These are phyloP conservation scores for Triangularia setosa DNA, from an alignment of 2,329 filamentous ascomycete genomes.

Conservation along the genomic window DNA sequence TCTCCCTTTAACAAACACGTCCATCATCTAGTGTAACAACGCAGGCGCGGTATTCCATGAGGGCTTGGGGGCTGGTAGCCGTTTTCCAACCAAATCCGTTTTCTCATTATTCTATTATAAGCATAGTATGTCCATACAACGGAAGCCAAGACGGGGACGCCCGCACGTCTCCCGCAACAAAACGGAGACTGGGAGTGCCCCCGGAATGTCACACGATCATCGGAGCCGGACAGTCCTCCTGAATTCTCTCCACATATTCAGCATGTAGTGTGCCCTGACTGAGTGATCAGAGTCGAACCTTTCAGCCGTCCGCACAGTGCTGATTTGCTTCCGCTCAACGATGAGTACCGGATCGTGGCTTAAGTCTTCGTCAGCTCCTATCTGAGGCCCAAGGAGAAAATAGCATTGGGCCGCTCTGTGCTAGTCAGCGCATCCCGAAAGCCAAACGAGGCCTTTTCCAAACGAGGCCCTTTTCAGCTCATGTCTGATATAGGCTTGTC, in stretches of 20 bases:
- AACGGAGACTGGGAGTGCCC: background rate
- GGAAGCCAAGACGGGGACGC: background rate
- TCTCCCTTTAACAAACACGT: background rate
- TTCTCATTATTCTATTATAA: background rate
- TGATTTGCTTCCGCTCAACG: background rate
- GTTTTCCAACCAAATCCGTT: background rate
- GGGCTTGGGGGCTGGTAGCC: background rate
- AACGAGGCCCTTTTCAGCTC: background rate
- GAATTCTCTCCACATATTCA: background rate
- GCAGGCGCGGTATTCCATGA: too few species aligned
- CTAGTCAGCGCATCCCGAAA: background rate
- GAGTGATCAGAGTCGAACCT: background rate
- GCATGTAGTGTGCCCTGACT: background rate
- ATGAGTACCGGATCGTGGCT: background rate
- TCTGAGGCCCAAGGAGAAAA: background rate
- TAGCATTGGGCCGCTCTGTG: background rate
- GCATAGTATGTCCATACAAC: background rate
- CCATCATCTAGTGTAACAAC: background rate
- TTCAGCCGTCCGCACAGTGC: background rate
- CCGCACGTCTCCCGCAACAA: background rate
- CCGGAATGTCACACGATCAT: conserved; percentile 5
- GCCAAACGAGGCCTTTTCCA: background rate
- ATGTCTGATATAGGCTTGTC: background rate
- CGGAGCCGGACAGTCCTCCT: conserved; percentile 17
- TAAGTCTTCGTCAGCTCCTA: background rate